Conservation (phyloP, 1,284 basidiomycete species). For the Ustilago curta region DNA sequence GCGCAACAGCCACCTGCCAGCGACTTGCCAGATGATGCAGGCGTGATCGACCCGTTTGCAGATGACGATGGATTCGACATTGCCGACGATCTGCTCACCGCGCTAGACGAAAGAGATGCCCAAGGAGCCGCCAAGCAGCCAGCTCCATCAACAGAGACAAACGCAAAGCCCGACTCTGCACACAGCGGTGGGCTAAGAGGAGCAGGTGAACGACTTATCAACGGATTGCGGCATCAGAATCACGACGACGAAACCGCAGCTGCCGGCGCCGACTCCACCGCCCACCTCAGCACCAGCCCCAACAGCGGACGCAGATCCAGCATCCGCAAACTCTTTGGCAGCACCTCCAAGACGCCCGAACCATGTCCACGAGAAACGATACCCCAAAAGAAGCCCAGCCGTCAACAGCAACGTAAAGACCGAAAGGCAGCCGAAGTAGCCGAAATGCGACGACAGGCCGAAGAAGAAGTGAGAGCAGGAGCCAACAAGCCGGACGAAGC, state of each 20-base stretch:
- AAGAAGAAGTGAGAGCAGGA: slow-evolving; percentile 54
- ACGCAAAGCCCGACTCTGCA: slow-evolving; percentile 10
- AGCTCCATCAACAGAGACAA: slow-evolving; percentile 10
- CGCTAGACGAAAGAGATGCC: slow-evolving; percentile 54
- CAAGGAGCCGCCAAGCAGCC: slow-evolving; percentile 20
- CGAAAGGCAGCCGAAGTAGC: slow-evolving; percentile 58
- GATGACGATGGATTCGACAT: slow-evolving; percentile 55
- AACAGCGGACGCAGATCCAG: slow-evolving; percentile 16
- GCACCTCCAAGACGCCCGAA: slow-evolving; percentile 34
- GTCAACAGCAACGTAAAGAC: slow-evolving; percentile 54
- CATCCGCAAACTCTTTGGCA: slow-evolving; percentile 42
- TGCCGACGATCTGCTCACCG: slow-evolving; percentile 58
- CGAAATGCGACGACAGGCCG: slow-evolving; percentile 48
- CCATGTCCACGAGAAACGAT: slow-evolving; percentile 7
- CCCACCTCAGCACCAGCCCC: slow-evolving; percentile 11
- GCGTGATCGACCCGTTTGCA: slow-evolving; percentile 35
- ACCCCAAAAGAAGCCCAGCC: slow-evolving; percentile 44
- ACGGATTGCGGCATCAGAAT: slow-evolving; percentile 30
- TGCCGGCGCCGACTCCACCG: slow-evolving; percentile 8
- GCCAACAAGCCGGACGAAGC: slow-evolving; percentile 54
- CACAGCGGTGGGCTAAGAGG: slow-evolving; percentile 31
- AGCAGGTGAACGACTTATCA: slow-evolving; percentile 50
- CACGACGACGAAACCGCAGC: not conserved
- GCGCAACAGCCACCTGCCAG: slow-evolving; percentile 4
- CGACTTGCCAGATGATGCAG: slow-evolving; percentile 14